A percentile compares a stretch with the other conserved stretches of the same genome.
These are phyloP conservation scores for Boletales sp. DNA, from an alignment of 768 basidiomycete species.

Conservation along the genomic window DNA sequence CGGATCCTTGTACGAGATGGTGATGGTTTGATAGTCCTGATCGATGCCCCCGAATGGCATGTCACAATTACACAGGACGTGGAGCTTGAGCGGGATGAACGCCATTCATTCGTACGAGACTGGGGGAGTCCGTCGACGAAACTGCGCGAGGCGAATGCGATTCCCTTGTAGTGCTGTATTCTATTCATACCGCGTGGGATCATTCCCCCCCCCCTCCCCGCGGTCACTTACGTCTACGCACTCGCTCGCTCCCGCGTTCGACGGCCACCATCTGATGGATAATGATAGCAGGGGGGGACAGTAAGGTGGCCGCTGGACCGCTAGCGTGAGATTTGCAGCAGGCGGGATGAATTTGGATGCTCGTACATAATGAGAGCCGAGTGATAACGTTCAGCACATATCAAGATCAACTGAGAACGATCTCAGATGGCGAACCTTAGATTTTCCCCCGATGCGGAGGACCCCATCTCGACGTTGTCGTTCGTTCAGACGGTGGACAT, in stretches of 20 bases:
- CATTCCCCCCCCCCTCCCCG: constrained; percentile 21
- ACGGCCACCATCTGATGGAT: constrained; percentile 13
- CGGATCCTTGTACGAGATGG: constrained; percentile 19
- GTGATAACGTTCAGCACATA: constrained; percentile 30
- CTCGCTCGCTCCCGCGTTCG: constrained; percentile 31
- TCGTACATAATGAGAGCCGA: constrained; percentile 20
- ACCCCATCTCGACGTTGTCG: too few relatives aligned
- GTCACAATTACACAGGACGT: constrained; percentile 28
- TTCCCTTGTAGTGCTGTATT: constrained; percentile 4
- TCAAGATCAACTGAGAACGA: constrained; percentile 27
- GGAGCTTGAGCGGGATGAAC: constrained; percentile 23
- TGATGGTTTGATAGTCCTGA: constrained; percentile 13
- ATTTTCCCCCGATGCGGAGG: constrained; percentile 19
- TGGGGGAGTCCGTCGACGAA: constrained; percentile 7
- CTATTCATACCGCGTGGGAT: too few relatives aligned
- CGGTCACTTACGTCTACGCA: constrained; percentile 31
- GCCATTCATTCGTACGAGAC: constrained; percentile 17
- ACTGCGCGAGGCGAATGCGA: constrained; percentile 14
- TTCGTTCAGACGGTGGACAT: too few relatives aligned
- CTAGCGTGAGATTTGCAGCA: constrained; percentile 32
- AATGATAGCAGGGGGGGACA: constrained; percentile 22
- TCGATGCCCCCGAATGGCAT: constrained; percentile 12
- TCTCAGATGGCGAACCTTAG: constrained; percentile 35
- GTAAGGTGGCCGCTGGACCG: too few relatives aligned
- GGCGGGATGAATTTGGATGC: constrained; percentile 13